A percentile compares a stretch with the other conserved stretches of the same genome.
Evolutionary conservation across 2,329 filamentous ascomycete species (phyloP).

Genomic region (Annulohypoxylon truncatum): DNA sequence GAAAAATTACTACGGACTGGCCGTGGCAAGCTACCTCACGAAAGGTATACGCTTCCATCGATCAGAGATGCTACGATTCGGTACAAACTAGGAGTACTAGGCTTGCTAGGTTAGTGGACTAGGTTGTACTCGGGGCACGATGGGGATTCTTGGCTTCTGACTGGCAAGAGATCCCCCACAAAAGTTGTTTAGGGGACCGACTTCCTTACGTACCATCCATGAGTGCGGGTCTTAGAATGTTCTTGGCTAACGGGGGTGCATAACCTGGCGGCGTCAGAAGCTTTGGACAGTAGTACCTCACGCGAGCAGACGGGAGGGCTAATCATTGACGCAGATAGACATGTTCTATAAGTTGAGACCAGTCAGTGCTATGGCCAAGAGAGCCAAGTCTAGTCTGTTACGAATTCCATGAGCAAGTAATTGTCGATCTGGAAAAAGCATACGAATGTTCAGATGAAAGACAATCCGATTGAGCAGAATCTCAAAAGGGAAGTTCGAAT

Average conservation of each 20-base stretch:
- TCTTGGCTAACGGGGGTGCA: constrained; percentile 37
- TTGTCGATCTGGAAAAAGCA: constrained; percentile 6
- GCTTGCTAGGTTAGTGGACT: constrained; percentile 8
- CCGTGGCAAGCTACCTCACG: constrained; percentile 35
- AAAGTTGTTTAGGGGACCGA: constrained; percentile 38
- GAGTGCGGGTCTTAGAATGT: constrained; percentile 27
- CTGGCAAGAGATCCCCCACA: constrained; percentile 38
- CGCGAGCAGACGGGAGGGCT: not conserved
- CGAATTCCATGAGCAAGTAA: constrained; percentile 19
- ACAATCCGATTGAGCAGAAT: constrained; percentile 1
- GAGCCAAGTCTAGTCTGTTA: constrained; percentile 10
- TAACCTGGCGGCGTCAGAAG: constrained; percentile 28
- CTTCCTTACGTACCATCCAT: constrained; percentile 28
- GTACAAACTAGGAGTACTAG: constrained; percentile 23
- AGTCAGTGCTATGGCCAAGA: constrained; percentile 18
- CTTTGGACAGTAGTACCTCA: constrained; percentile 22
- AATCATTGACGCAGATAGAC: not conserved
- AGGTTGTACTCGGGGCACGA: constrained; percentile 34
- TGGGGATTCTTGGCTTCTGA: constrained; percentile 36
- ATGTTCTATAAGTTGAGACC: not conserved
- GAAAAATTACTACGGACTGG: constrained; percentile 24
- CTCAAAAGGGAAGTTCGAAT: constrained; percentile 24
- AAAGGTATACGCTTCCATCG: constrained; percentile 32
- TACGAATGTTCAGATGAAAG: constrained; percentile 7
- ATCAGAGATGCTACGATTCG: constrained; percentile 35